phyloP scores from a whole-genome alignment of 768 basidiomycete genomes.

The Gelatoporia subvermispora region DNA sequence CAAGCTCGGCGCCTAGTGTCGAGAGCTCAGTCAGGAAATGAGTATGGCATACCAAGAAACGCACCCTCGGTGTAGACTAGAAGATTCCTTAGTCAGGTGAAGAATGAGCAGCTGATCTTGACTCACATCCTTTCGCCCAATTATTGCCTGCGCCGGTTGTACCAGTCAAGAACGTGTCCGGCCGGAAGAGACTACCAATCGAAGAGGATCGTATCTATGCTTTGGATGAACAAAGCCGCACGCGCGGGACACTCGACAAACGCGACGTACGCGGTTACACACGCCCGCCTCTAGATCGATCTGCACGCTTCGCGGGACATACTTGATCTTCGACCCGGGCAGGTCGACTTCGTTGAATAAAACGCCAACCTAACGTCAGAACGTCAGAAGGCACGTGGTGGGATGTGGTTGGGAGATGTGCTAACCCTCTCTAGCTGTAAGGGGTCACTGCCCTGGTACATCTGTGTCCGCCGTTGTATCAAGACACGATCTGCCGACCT shows the following conservation, averaged over 20 bases:
- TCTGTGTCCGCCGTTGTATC: conserved; percentile 30
- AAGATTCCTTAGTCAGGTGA: not conserved
- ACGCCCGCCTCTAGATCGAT: conserved; percentile 89
- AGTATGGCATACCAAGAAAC: conserved; percentile 11
- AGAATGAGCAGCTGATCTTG: not conserved
- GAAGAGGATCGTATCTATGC: conserved; percentile 60
- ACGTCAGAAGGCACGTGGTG: not conserved
- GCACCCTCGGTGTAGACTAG: conserved; percentile 88
- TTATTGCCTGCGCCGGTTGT: conserved; percentile 79
- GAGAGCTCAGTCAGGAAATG: not conserved
- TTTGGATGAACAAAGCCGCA: not conserved
- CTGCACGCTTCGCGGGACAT: conserved; percentile 87
- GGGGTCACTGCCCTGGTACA: conserved; percentile 69
- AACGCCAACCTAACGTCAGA: conserved; percentile 54
- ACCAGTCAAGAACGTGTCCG: conserved; percentile 77
- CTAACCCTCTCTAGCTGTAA: conserved; percentile 70
- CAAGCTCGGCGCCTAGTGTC: conserved; percentile 76
- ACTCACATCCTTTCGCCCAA: conserved; percentile 91
- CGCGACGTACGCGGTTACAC: conserved; percentile 57
- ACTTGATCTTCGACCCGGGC: conserved; percentile 50
- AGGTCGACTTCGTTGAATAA: conserved; percentile 72
- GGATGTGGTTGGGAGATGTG: conserved; percentile 1
- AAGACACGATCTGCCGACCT: not conserved
- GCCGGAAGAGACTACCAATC: conserved; percentile 74
- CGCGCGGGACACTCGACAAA: not conserved